phyloP scores from a whole-genome alignment of 1,284 basidiomycete species.

The Sporisorium reilianum region DNA sequence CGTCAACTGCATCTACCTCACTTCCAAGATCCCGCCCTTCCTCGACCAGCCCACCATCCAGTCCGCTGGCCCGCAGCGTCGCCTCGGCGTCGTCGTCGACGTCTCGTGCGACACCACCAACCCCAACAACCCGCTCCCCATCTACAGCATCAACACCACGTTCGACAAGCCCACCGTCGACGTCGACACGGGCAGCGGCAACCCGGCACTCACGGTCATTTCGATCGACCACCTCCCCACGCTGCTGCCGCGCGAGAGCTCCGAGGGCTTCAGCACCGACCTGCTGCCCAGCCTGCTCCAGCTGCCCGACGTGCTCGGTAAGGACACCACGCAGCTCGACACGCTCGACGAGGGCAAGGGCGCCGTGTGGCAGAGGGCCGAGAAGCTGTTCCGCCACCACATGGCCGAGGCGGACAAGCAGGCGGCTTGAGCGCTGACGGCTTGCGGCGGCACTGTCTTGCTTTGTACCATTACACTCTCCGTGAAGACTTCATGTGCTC shows the following conservation, averaged over 20 bases:
- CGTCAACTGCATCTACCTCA: conserved; percentile 99
- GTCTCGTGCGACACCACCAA: conserved; percentile 99
- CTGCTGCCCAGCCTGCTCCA: conserved; percentile 79
- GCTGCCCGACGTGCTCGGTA: conserved; percentile 59
- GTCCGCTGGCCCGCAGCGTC: conserved; percentile 78
- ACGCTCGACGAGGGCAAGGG: conserved; percentile 63
- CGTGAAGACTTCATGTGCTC: too few relatives aligned
- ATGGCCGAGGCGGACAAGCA: conserved; percentile 68
- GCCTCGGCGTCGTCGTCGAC: conserved; percentile 89
- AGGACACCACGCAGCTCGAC: conserved; percentile 43
- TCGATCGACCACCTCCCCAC: conserved; percentile 99
- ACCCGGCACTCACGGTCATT: conserved; percentile 79
- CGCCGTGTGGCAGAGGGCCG: conserved; percentile 88
- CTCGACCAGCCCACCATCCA: conserved; percentile 81
- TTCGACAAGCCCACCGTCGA: conserved; percentile 93
- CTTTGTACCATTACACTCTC: conserved; percentile 4
- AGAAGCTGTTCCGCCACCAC: conserved; percentile 86
- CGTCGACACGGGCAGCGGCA: conserved; percentile 71
- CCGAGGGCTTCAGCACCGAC: conserved; percentile 93
- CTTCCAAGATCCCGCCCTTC: conserved; percentile 88
- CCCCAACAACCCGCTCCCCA: conserved; percentile 96
- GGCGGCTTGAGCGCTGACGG: conserved; percentile 13
- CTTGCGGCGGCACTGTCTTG: too few relatives aligned
- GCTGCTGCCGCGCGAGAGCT: conserved; percentile 92
- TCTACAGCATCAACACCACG: conserved; percentile 95